A percentile compares a stretch with the other conserved stretches of the same genome.
Conservation (phyloP, 2,329 filamentous ascomycete genomes). For the Xylaria sp. region DNA sequence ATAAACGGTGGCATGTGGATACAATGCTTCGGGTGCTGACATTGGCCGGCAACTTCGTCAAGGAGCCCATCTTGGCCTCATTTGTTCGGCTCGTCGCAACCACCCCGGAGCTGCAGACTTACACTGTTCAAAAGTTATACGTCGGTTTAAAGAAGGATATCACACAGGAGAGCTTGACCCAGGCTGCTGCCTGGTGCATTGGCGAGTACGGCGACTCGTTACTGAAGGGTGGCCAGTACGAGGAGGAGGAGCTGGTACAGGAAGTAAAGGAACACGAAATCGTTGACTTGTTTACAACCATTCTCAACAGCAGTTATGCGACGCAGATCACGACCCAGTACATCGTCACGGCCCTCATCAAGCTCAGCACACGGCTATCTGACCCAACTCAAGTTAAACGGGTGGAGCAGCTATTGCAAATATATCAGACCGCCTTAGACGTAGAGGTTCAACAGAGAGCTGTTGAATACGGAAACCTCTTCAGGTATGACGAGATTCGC, state of each 20-base stretch:
- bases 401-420: constrained; percentile 69
- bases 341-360: constrained; percentile 91
- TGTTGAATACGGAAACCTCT: constrained; percentile 94
- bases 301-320: constrained; percentile 91
- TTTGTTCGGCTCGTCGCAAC: constrained; percentile 95
- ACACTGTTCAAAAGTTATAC: constrained; percentile 94
- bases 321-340: constrained; percentile 91
- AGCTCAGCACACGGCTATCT: constrained; percentile 81
- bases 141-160: constrained; percentile 89
- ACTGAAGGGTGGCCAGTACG: constrained; percentile 83
- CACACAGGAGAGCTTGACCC: constrained; percentile 89
- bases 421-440: constrained; percentile 79
- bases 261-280: constrained; percentile 82
- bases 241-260: constrained; percentile 82
- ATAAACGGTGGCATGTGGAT: constrained; percentile 97
- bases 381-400: constrained; percentile 83
- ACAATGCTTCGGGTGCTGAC: constrained; percentile 94
- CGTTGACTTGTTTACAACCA: constrained; percentile 84
- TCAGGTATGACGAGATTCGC: constrained; percentile 80
- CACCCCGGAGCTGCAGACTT: constrained; percentile 89
- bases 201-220: constrained; percentile 92
- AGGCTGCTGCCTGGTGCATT: constrained; percentile 94
- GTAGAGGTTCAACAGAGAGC: constrained; percentile 95
- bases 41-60: constrained; percentile 92
- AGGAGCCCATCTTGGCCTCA: constrained; percentile 94